These are phyloP conservation scores for Anisodus tanguticus DNA, from an alignment of 257 asterid species.

Conservation along the genomic window DNA sequence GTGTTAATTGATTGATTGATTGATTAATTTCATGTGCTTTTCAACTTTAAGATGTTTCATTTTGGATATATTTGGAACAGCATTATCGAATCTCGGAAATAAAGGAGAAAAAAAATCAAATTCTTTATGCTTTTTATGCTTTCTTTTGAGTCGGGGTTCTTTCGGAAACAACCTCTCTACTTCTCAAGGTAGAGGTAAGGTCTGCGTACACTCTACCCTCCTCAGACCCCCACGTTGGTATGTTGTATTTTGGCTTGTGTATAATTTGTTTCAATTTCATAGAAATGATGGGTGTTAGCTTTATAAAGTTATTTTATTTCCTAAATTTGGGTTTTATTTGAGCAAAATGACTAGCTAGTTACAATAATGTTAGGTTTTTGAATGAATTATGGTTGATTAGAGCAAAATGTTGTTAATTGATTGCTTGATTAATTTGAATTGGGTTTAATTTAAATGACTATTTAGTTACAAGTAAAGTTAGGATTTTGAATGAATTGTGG, in stretches of 20 bases:
- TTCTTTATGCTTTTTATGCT: too few relatives aligned
- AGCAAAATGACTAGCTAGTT: background rate
- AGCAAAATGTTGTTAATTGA: background rate
- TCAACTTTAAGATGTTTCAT: background rate
- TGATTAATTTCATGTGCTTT: background rate
- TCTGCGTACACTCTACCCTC: too few relatives aligned
- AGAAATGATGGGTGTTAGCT: background rate
- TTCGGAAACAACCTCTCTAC: too few relatives aligned
- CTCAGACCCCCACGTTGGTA: too few relatives aligned
- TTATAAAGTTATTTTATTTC: background rate
- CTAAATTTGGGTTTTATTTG: background rate
- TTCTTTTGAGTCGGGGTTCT: too few relatives aligned
- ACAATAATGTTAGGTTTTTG: background rate
- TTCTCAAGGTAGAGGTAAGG: too few relatives aligned
- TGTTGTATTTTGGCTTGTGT: background rate
- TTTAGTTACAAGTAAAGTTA: background rate
- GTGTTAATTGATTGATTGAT: background rate
- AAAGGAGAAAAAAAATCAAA: background rate
- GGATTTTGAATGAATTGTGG: background rate
- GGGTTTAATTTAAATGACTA: background rate
- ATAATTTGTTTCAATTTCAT: too few relatives aligned
- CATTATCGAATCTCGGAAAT: slow-evolving; percentile 1
- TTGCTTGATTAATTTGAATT: background rate
- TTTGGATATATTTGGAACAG: background rate
- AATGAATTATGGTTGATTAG: slow-evolving; percentile 15